A percentile compares a stretch with the other conserved stretches of the same genome.
Conservation (phyloP, 2,329 filamentous ascomycete genomes). For the Trichoderma asperellum region DNA sequence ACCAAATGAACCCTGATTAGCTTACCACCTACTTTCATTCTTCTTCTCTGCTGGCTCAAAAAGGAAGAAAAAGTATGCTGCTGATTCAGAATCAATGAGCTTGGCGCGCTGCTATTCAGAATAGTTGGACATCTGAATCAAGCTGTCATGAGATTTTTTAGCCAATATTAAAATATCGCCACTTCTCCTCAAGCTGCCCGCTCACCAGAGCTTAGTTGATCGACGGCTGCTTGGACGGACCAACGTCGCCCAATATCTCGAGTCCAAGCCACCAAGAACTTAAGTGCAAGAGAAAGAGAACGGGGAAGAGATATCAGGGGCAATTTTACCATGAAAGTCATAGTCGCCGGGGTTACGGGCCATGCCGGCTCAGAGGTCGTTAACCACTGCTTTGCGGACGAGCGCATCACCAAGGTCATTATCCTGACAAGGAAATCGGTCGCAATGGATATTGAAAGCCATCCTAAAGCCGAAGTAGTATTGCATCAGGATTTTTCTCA, state of each 20-base stretch:
- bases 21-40: neutral
- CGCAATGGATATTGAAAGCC: constrained; percentile 45
- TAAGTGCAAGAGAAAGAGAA: neutral
- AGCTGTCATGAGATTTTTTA: neutral
- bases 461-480: constrained; percentile 55
- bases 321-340: constrained; percentile 56
- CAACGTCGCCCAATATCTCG: neutral
- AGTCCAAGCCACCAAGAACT: neutral
- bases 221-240: neutral
- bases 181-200: neutral
- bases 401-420: constrained; percentile 55
- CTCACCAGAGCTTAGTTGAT: neutral
- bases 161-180: neutral
- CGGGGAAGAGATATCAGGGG: neutral
- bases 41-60: neutral
- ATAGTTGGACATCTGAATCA: constrained; percentile 17
- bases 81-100: neutral
- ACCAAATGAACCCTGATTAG: constrained; percentile 3
- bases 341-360: constrained; percentile 63
- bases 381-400: constrained; percentile 52
- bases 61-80: neutral
- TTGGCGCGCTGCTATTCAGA: neutral
- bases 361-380: constrained; percentile 59
- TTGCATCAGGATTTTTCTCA: constrained; percentile 57
- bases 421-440: constrained; percentile 55